Evolutionary conservation across 768 basidiomycete species (phyloP), one percentile per base, ranked within the genome.

Genomic region (Calocera cornea): DNA sequence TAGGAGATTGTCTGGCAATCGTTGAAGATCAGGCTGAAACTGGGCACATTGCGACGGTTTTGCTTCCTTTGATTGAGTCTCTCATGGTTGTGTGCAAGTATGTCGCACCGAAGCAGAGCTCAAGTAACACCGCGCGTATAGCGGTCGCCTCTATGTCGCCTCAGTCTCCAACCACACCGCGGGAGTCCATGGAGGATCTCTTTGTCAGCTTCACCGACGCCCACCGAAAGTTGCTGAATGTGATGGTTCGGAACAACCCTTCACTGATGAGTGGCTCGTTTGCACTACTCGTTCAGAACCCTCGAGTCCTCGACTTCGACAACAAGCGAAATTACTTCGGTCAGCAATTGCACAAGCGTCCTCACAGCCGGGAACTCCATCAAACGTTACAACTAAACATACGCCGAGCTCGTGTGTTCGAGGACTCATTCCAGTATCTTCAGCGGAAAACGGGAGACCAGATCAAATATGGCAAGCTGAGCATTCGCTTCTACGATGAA

Each of bases 31-130:
- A 87, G 68, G 80, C 87, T 0, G 87, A 90, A 69, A 85, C 87
- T 47, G 90, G 91, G 67, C 90, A 97, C 74, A 86, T 95, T 64
- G 92, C 92, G 2, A 95, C 90, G 1, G 92, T 97, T 16, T 81
- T 99, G 1, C 80, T 99, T 34, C 97, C 97, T 12, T 81, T 97
- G 60, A 97, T 99, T 68, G 97, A 99, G 76, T 85, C 95, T 1
- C 79, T 99, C 69, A 97, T 99, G 95, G 94, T 99, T 1, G 92
- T 99, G 41, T 97, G 92, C 84, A 97, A 97, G 77, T 92, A 95
- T 75, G 90, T 90, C 33, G 89, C 89, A 8, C 80, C 88, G 7
- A 87, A 87, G 71, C 24, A 33, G 3, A 72, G 80, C n/a, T 70
- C 78, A 0, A 78, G 79, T 17, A 76, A 74, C 33, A 70, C 82